Evolutionary conservation across 2,329 filamentous ascomycete species (phyloP), one percentile per base, ranked within the genome.

Genomic region (Clonostachys sp.): DNA sequence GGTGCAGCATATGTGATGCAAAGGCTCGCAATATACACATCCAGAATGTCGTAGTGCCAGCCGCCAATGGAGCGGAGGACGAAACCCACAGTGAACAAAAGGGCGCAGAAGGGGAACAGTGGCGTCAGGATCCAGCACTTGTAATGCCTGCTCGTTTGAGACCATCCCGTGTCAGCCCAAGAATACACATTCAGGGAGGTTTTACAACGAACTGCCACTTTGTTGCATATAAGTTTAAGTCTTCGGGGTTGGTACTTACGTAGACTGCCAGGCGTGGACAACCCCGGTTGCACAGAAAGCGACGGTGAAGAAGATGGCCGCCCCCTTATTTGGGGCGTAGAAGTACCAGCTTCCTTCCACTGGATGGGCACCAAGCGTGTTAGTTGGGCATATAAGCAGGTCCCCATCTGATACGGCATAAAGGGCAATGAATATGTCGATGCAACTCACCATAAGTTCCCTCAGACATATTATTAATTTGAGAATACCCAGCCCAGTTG

Each of bases 61-160:
- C 61, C 54, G 12, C 64, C 60, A 46, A 63, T 64, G 7, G 49
- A 55, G 14, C 70, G 56, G 3, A 78, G 56, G 6, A 73, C 66
- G 57, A 83, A 84, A 18, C 82, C 81, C 2, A 64, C 67, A 0
- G 74, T 70, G 60, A 83, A 83, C 39, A 84, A 57, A 1, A 77
- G 57, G 8, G 73, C 71, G 41, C 75, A 78, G 60, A 79, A 72
- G 9, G 78, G 71, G 18, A 81, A 75, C 5, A 84, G 61, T 0
- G 73, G 61, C 0, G 77, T 81, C 13, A 81, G 64, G 45, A 70
- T 72, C 74, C 77, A 84, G 53, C 72, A 77, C 51, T 76, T 77
- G 57, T 81, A 79, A 46, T 66, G 74, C 41, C 78, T 81, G 35
- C 40, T 12, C 9, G 10, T 12, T 9, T 8, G 14, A 30, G 44